These are phyloP conservation scores for Colletotrichum zoysiae DNA, from an alignment of 2,329 filamentous ascomycete genomes.

Conservation along the genomic window DNA sequence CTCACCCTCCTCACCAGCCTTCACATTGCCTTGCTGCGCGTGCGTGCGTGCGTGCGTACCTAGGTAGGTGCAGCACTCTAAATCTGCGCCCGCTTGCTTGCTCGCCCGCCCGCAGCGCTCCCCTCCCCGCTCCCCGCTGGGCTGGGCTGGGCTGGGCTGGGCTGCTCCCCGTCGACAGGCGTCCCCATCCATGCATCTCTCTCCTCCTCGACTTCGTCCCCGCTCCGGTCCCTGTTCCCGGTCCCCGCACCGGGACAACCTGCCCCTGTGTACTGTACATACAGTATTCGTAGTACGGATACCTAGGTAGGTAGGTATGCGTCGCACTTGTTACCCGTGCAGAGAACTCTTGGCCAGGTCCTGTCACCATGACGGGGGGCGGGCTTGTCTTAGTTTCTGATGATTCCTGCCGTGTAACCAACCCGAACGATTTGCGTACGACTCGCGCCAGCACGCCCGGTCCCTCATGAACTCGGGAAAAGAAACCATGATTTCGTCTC, in stretches of 20 bases:
- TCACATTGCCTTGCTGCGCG: slow-evolving; percentile 14
- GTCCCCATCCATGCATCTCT: neutral
- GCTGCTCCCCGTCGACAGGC: slow-evolving; percentile 13
- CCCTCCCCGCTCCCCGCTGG: neutral
- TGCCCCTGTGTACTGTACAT: neutral
- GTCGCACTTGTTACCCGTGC: slow-evolving; percentile 25
- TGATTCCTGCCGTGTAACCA: slow-evolving; percentile 25
- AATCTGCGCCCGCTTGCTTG: slow-evolving; percentile 22
- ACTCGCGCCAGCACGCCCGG: slow-evolving; percentile 15
- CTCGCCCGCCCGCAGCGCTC: slow-evolving; percentile 15
- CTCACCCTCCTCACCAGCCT: slow-evolving; percentile 1
- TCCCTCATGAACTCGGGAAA: slow-evolving; percentile 4
- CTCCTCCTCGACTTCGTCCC: slow-evolving; percentile 8
- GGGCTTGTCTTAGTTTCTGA: slow-evolving; percentile 19
- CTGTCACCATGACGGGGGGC: slow-evolving; percentile 15
- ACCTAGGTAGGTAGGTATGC: neutral
- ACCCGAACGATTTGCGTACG: slow-evolving; percentile 16
- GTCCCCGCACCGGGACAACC: neutral
- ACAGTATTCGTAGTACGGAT: no score
- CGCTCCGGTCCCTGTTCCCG: neutral
- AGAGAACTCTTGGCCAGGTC: slow-evolving; percentile 30
- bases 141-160: no score
- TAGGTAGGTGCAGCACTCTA: neutral
- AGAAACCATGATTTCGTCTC: slow-evolving; percentile 3
- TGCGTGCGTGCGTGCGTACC: no score